Evolutionary conservation across 2,329 filamentous ascomycete species (phyloP), one percentile per base, ranked within the genome.

Genomic region (Fusarium sororula): DNA sequence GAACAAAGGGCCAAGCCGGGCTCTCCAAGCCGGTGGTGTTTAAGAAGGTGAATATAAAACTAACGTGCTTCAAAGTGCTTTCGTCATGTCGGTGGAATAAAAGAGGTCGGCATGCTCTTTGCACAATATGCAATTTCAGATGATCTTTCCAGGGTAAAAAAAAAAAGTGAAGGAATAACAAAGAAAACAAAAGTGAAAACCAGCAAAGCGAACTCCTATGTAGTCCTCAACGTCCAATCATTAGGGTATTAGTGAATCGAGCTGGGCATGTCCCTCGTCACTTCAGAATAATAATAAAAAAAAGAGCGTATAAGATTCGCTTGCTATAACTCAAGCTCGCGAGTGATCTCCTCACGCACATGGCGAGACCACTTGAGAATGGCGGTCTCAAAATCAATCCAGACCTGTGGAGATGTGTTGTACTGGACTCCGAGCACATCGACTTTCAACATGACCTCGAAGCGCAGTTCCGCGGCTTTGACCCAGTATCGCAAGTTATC

Each of bases 401-500:
- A 98, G 18, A 91, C 90, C 60, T 90, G 87, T 3, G 87, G 87
- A 56, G 89, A 87, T 68, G 87, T 92, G 79, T 92, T 92, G 79
- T 95, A 93, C 28, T 98, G 95, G 13, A 98, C 89, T 35, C 92
- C 94, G 83, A 97, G 92, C 28, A 96, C 94, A 79, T 98, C 94
- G 61, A 98, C 88, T 72, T 92, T 90, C 58, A 98, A 86, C 75
- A 93, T 89, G 44, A 95, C 90, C 83, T 98, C 96, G 92, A 96
- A 99, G 63, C 96, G 91, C 66, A 98, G 87, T 84, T 99, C 95
- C 13, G 95, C 95, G 3, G 96, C 96, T 85, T 99, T 99, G 83
- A 93, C 90, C 96, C 96, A 99, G 86, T 93, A 99, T 45, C 95
- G 90, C 70, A 99, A 87, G 81, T 99, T 99, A 77, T 99, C 96